Base-by-base conservation (phyloP, 2,329 filamentous ascomycete genomes). In the Chaetomiaceae sp. region DNA sequence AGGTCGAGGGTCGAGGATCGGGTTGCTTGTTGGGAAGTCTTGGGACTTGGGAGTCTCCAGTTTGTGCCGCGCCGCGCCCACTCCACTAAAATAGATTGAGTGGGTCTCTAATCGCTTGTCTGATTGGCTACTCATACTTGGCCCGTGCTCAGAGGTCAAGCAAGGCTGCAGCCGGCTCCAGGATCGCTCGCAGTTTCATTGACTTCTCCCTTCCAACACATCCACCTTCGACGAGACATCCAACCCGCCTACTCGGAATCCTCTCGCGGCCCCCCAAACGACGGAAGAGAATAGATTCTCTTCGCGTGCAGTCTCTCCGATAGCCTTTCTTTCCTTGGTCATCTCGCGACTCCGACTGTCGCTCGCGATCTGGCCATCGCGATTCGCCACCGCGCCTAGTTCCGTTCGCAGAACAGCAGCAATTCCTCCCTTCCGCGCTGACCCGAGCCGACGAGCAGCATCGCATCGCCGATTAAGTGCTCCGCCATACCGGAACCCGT, bases 211-310 rank as follows among this genome's bases (percentile, higher is more conserved):
- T 61, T 49, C 59, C 62, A 54, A 47, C 50, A 58, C 63, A 63
- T 64, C 61, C 56, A 58, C 60, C 56, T 59, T n/a, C n/a, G n/a
- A n/a, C 65, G 62, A 65, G 59, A 66, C 60, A 59, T 39, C 52
- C 42, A 53, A 39, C 56, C 56, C 56, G 51, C 56, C 50, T 31
- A 39, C 34, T 47, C 38, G 37, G 39, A 23, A 42, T 42, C 37
- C n/a, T 47, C 23, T 50, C 15, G 29, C 42, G 19, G 19, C 25
- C n/a, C 33, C 11, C 23, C 49, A 23, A 42, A 49, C 27, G 27
- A 48, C 19, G 40, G 29, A 47, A 38, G 42, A 42, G 20, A 22
- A 14, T 12, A n/a, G 4, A 27, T 53, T 27, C 49, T 27, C 20
- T 48, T 25, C 54, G 22, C 43, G 15, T 47, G 27, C 39, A 17